These are phyloP conservation scores for Penicillium griseofulvum DNA, from an alignment of 2,329 filamentous ascomycete species.

Conservation along the genomic window DNA sequence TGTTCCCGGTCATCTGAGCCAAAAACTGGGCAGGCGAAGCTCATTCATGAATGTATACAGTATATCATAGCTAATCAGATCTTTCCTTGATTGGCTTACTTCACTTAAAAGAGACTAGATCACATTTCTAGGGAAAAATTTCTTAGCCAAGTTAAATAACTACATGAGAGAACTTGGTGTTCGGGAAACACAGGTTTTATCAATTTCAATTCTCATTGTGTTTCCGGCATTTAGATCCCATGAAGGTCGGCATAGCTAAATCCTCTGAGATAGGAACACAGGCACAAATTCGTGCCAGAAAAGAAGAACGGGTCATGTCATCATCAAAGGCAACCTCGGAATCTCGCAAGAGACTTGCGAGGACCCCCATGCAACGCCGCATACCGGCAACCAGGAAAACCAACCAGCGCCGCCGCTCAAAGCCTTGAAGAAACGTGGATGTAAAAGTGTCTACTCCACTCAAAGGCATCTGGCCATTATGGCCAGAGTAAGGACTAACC, in stretches of 20 bases:
- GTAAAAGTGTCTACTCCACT: not conserved
- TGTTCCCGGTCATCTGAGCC: slow-evolving; percentile 16
- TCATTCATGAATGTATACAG: slow-evolving; percentile 22
- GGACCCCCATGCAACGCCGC: slow-evolving; percentile 20
- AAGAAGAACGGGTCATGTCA: slow-evolving; percentile 24
- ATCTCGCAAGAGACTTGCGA: slow-evolving; percentile 6
- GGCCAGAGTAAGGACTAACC: not conserved
- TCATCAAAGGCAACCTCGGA: slow-evolving; percentile 24
- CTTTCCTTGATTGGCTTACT: slow-evolving; percentile 14
- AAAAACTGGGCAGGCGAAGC: slow-evolving; percentile 8
- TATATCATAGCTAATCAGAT: slow-evolving; percentile 31
- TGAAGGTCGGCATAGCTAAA: not conserved
- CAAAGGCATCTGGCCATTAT: not conserved
- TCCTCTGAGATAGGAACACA: not conserved
- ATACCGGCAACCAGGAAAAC: slow-evolving; percentile 25
- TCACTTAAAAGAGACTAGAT: not conserved
- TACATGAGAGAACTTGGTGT: not conserved
- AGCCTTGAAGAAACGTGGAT: slow-evolving; percentile 18
- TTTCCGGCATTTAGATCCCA: not conserved
- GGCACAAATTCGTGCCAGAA: not conserved
- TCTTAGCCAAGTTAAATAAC: too few species aligned
- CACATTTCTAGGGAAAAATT: not conserved
- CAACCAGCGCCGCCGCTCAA: slow-evolving; percentile 35
- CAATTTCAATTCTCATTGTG: not conserved
- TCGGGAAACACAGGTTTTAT: not conserved